Percentiles rank a stretch among this genome's conserved stretches.
Evolutionary conservation across 306 rosid genomes (phyloP).

Genomic region (Gynostemma pentaphyllum): DNA sequence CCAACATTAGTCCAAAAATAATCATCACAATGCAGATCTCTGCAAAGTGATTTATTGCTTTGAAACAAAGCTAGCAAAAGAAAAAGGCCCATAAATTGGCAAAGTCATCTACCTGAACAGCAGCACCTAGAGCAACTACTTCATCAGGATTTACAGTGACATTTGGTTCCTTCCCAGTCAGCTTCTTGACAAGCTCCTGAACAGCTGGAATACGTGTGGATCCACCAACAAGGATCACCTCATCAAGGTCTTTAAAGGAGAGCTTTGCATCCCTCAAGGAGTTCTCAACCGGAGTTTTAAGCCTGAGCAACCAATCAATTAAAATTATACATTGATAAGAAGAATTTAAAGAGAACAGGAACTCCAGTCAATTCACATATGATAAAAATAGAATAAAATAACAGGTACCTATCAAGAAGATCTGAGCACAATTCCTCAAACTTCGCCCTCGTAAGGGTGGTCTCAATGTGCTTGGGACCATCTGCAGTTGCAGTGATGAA

Average conservation of each 20-base stretch:
- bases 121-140: slow-evolving; percentile 96
- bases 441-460: slow-evolving; percentile 80
- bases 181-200: slow-evolving; percentile 78
- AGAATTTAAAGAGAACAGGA: background rate
- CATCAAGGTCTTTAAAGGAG: slow-evolving; percentile 68
- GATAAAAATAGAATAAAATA: background rate
- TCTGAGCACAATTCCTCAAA: slow-evolving; percentile 90
- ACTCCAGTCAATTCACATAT: no score
- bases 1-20: no score
- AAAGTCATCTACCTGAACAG: slow-evolving; percentile 51
- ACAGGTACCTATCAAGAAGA: slow-evolving; percentile 73
- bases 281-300: slow-evolving; percentile 75
- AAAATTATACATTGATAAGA: background rate
- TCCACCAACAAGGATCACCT: slow-evolving; percentile 91
- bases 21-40: no score
- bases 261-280: slow-evolving; percentile 96
- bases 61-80: background rate
- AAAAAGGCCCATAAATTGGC: background rate
- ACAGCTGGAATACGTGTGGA: slow-evolving; percentile 92
- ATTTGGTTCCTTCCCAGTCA: slow-evolving; percentile 84
- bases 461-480: slow-evolving; percentile 96
- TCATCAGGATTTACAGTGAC: slow-evolving; percentile 93
- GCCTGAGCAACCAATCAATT: slow-evolving; percentile 30
- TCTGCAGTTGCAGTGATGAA: slow-evolving; percentile 94
- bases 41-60: background rate